phyloP scores from a whole-genome alignment of 345 rosid genomes.

The Eucalyptus camaldulensis region DNA sequence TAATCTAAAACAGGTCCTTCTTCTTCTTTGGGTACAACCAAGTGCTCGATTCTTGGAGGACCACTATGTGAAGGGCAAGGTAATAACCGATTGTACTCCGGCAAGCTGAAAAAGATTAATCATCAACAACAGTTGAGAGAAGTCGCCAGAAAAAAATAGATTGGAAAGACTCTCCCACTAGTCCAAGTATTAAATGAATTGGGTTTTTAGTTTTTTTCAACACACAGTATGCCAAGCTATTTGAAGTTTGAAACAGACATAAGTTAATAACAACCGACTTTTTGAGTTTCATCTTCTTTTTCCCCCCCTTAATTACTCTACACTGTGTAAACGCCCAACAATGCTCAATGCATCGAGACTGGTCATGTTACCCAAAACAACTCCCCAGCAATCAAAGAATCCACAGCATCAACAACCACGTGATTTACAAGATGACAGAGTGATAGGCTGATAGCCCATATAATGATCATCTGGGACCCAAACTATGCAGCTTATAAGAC shows the following conservation, averaged over 20 bases:
- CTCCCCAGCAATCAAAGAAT: not conserved
- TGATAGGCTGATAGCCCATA: not conserved
- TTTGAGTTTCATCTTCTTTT: not conserved
- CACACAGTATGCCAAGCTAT: not conserved
- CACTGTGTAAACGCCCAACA: not conserved
- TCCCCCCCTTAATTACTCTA: not conserved
- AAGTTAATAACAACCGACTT: not conserved
- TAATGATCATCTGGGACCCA: not conserved
- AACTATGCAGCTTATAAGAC: not conserved
- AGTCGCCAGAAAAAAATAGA: not conserved
- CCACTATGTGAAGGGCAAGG: conserved; percentile 55
- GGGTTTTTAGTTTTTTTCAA: not conserved
- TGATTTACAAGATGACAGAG: not conserved
- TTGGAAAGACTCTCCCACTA: not conserved
- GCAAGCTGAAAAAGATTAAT: conserved; percentile 25
- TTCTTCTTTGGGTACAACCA: conserved; percentile 66
- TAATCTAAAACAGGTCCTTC: conserved; percentile 51
- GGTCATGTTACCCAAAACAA: not conserved
- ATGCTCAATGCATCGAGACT: not conserved
- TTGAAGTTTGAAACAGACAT: not conserved
- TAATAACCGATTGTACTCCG: conserved; percentile 52
- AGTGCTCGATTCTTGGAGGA: conserved; percentile 78
- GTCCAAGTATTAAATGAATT: not conserved
- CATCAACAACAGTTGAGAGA: not conserved
- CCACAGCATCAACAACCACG: not conserved